These are phyloP conservation scores for Gyrodon lividus DNA, from an alignment of 768 basidiomycete species.

Conservation along the genomic window DNA sequence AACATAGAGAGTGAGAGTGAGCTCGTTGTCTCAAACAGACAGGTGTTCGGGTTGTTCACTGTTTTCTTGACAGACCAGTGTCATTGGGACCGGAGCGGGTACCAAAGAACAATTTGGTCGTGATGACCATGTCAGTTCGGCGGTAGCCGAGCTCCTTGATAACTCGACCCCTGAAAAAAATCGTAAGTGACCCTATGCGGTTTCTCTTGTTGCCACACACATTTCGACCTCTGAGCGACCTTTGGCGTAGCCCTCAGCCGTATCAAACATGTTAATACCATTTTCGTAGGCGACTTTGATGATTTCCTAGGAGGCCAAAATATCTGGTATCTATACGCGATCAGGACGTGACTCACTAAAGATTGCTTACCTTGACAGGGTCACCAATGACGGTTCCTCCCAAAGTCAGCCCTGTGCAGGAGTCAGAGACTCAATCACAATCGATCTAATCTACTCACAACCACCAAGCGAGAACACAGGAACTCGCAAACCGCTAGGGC, in stretches of 20 bases:
- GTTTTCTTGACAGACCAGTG: slow-evolving; percentile 34
- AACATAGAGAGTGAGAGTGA: not conserved
- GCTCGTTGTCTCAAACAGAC: not conserved
- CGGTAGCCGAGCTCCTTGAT: slow-evolving; percentile 53
- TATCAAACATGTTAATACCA: slow-evolving; percentile 52
- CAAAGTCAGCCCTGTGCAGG: slow-evolving; percentile 41
- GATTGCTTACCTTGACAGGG: slow-evolving; percentile 42
- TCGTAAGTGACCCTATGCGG: not conserved
- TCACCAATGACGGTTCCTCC: slow-evolving; percentile 49
- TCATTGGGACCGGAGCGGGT: slow-evolving; percentile 46
- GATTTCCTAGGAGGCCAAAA: slow-evolving; percentile 38
- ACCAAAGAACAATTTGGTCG: slow-evolving; percentile 61
- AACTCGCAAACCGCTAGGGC: slow-evolving; percentile 47
- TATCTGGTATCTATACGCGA: not conserved
- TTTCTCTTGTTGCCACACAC: slow-evolving; percentile 19
- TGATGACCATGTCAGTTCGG: slow-evolving; percentile 49
- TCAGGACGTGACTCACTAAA: not conserved
- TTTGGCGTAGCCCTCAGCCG: slow-evolving; percentile 43
- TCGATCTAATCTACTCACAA: slow-evolving; percentile 30
- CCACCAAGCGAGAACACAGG: slow-evolving; percentile 53
- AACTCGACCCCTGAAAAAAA: slow-evolving; percentile 43
- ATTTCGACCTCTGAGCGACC: slow-evolving; percentile 57
- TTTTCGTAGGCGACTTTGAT: slow-evolving; percentile 53
- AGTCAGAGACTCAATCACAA: not conserved
- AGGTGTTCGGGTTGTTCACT: slow-evolving; percentile 19